Percentiles rank a stretch among this genome's conserved stretches.
These are phyloP conservation scores for Sclerotinia glacialis DNA, from an alignment of 2,329 filamentous ascomycete species.

Conservation along the genomic window DNA sequence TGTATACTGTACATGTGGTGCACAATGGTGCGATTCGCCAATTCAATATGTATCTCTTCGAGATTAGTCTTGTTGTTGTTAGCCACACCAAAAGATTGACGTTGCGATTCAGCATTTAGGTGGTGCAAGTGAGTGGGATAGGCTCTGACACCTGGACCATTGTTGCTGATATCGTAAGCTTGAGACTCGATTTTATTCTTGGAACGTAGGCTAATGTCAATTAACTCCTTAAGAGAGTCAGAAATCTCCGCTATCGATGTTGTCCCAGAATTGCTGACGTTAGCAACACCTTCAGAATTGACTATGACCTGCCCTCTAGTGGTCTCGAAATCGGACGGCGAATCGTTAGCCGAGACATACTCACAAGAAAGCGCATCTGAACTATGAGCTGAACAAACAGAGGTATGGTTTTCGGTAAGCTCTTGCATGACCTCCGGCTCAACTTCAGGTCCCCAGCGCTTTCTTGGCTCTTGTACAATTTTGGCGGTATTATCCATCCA, in stretches of 20 bases:
- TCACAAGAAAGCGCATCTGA: neutral
- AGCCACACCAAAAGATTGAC: neutral
- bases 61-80: no score
- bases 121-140: no score
- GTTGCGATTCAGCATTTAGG: no score
- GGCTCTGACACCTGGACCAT: no score
- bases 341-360: no score
- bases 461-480: neutral
- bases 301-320: no score
- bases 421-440: neutral
- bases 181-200: neutral
- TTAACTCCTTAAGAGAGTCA: no score
- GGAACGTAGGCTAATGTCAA: neutral
- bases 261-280: neutral
- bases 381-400: no score
- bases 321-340: no score
- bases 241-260: rapidly evolving
- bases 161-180: neutral
- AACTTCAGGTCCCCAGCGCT: neutral
- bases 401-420: neutral
- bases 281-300: no score
- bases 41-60: no score
- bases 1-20: no score
- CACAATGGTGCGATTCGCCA: neutral
- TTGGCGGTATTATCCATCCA: neutral